Percentiles rank a stretch among this genome's conserved stretches.
These are phyloP conservation scores for Rhizopogon hawkerae DNA, from an alignment of 1,284 basidiomycete genomes.

Conservation along the genomic window DNA sequence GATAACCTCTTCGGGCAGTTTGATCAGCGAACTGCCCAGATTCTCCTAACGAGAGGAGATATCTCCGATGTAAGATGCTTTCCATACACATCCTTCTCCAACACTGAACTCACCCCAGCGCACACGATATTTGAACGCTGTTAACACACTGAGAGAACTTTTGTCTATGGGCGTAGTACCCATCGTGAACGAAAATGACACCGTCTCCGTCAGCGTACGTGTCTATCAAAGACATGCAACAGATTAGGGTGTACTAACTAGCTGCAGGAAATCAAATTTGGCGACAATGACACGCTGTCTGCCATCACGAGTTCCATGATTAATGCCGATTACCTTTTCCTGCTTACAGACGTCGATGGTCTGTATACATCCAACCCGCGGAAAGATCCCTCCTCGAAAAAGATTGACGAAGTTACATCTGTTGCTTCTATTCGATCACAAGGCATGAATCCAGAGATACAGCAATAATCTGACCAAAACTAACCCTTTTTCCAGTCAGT, in stretches of 20 bases:
- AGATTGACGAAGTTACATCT: conserved; percentile 78
- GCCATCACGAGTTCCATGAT: conserved; percentile 97
- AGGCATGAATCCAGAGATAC: conserved; percentile 41
- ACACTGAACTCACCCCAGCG: conserved; percentile 40
- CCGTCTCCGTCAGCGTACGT: conserved; percentile 87
- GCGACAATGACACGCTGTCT: conserved; percentile 97
- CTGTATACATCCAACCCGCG: conserved; percentile 94
- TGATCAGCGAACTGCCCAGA: conserved; percentile 92
- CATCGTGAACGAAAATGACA: conserved; percentile 97
- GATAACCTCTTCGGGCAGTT: conserved; percentile 93
- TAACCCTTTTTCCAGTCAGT: conserved; percentile 50
- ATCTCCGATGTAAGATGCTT: conserved; percentile 81
- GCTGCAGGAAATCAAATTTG: conserved; percentile 94
- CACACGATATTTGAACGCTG: conserved; percentile 89
- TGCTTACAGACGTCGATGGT: conserved; percentile 95
- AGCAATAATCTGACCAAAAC: neutral
- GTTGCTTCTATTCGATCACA: conserved; percentile 74
- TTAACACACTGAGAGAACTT: conserved; percentile 86
- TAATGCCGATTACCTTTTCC: conserved; percentile 94
- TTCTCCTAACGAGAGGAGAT: conserved; percentile 89
- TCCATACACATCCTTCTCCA: neutral
- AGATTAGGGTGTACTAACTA: neutral
- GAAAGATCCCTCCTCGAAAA: conserved; percentile 75
- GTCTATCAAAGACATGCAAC: neutral
- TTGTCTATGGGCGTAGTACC: conserved; percentile 85